Evolutionary conservation across 306 rosid species (phyloP).

Genomic region (Dalbergia oliveri): DNA sequence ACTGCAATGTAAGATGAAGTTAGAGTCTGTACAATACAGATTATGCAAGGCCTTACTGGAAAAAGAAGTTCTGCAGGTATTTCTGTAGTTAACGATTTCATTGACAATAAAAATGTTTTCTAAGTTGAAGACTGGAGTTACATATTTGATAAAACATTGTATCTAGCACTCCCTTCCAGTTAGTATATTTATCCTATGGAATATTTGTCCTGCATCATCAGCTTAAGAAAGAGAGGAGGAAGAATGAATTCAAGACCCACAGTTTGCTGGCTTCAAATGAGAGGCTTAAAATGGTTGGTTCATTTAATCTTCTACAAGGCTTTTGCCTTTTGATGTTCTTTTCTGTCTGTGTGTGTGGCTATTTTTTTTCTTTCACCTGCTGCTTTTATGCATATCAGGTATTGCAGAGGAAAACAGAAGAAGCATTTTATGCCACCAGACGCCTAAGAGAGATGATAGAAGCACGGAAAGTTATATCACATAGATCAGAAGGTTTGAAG

Average conservation of each 20-base stretch:
- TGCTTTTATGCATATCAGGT: conserved; percentile 62
- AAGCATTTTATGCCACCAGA: conserved; percentile 76
- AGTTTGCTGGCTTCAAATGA: conserved; percentile 74
- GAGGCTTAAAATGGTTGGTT: conserved; percentile 77
- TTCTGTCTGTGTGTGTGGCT: background rate
- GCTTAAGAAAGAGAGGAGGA: conserved; percentile 86
- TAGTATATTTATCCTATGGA: conserved; percentile 30
- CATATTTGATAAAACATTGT: conserved; percentile 26
- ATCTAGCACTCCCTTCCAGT: conserved; percentile 8
- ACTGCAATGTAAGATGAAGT: conserved; percentile 83
- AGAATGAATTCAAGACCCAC: conserved; percentile 61
- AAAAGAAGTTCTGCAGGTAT: conserved; percentile 91
- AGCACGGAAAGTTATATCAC: conserved; percentile 66
- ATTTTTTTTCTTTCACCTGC: conserved; percentile 16
- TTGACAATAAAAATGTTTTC: conserved; percentile 4
- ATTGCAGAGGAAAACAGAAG: conserved; percentile 88
- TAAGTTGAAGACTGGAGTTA: background rate
- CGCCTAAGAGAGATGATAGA: conserved; percentile 71
- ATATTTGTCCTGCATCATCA: conserved; percentile 51
- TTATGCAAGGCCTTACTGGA: conserved; percentile 72
- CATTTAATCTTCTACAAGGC: background rate
- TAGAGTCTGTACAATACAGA: conserved; percentile 84
- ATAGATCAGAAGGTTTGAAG: conserved; percentile 63
- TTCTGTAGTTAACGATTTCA: conserved; percentile 22
- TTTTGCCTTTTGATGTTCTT: background rate